phyloP scores from a whole-genome alignment of 805 yeast genomes.

The Kodamaea hsintzibuensis region DNA sequence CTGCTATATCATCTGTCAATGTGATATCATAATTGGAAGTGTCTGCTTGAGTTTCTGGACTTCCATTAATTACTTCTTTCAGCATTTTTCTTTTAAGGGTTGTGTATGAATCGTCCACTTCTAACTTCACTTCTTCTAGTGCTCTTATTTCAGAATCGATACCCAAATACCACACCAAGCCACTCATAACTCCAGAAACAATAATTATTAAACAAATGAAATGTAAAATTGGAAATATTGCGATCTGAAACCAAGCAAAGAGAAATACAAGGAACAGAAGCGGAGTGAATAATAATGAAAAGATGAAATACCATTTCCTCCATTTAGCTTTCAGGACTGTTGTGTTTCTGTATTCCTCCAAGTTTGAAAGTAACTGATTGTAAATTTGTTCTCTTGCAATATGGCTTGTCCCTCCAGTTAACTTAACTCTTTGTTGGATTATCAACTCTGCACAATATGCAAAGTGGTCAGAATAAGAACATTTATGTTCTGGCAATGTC shows the following conservation, averaged over 20 bases:
- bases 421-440: constrained; percentile 14
- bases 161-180: constrained; percentile 74
- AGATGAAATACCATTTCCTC: constrained; percentile 64
- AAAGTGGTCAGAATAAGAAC: constrained; percentile 91
- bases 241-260: constrained; percentile 59
- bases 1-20: neutral
- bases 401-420: neutral
- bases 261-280: constrained; percentile 58
- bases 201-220: constrained; percentile 55
- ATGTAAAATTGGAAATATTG: constrained; percentile 54
- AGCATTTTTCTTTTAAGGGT: neutral
- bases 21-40: neutral
- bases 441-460: constrained; percentile 53
- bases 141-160: constrained; percentile 80
- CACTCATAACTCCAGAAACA: constrained; percentile 70
- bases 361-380: constrained; percentile 26
- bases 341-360: constrained; percentile 49
- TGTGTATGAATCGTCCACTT: constrained; percentile 47
- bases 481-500: constrained; percentile 46
- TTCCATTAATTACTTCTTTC: neutral
- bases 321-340: constrained; percentile 62
- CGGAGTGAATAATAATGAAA: constrained; percentile 46
- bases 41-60: neutral
- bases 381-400: constrained; percentile 36
- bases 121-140: constrained; percentile 68